Base-by-base conservation (phyloP, 345 rosid species). In the Brassica carinata region DNA sequence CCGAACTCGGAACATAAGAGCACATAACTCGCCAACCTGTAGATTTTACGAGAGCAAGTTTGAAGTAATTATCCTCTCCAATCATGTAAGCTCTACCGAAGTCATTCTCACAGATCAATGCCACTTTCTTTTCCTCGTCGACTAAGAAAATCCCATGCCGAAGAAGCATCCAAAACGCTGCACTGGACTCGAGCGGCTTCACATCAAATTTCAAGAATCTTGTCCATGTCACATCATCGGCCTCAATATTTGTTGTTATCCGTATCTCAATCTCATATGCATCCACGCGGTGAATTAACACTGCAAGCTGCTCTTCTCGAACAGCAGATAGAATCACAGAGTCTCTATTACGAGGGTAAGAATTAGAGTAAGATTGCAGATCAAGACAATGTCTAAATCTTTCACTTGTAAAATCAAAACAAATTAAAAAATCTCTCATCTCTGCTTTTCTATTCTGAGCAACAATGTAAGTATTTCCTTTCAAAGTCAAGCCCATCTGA, bases 1-100 rank as follows among this genome's bases (percentile, higher is more conserved):
- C 31, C 30, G 64, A 23, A 59, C 64, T 19, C 14, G 64, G 64
- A 59, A 59, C 64, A 59, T 59, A 59, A 59, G 14, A 59, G 64
- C 53, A 45, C 53, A 45, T n/a, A 45, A 45, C 5, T 45, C 4
- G 15, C 53, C 15, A 2, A 45, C 53, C 4, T 45, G 15, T 45
- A 45, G 53, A 45, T 45, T 45, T 45, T 45, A 40, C 53, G 4
- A 45, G n/a, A 45, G 15, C 1, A 45, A 10, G 5, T 45, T 45
- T 59, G 64, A 3, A 23, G 64, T 19, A 59, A 8, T 11, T 2
- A 7, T 58, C 23, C 30, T 59, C 64, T 59, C 64, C 64, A 23
- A 59, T 9, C 53, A 45, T 6, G 53, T 45, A 45, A 45, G 15
- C 53, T 45, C 14, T 45, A n/a, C n/a, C 4, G n/a, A 45, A 45